Conservation (phyloP, 2,329 filamentous ascomycete species). For the Talaromyces sp. region DNA sequence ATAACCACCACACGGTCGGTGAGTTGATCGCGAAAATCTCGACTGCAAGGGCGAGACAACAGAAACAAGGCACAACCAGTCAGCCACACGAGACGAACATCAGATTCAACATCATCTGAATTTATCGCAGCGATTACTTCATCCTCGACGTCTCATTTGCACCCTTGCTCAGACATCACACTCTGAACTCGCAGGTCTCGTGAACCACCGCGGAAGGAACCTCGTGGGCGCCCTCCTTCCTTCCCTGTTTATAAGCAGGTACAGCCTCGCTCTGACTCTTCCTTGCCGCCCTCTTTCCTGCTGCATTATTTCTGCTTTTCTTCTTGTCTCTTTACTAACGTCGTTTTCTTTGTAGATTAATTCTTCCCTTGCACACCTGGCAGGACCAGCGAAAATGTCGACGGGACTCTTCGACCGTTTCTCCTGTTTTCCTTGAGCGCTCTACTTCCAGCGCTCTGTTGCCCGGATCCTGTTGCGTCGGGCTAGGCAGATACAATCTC, state of each 20-base stretch:
- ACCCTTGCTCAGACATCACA: slow-evolving; percentile 6
- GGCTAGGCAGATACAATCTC: slow-evolving; percentile 22
- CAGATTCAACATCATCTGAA: slow-evolving; percentile 15
- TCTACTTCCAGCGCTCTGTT: slow-evolving; percentile 31
- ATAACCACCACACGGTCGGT: not conserved
- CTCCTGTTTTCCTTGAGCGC: slow-evolving; percentile 31
- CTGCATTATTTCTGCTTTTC: not conserved
- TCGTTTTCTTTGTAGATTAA: not conserved
- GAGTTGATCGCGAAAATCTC: not conserved
- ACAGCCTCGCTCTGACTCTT: slow-evolving; percentile 9
- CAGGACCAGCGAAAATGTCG: slow-evolving; percentile 30
- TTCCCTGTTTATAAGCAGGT: slow-evolving; percentile 15
- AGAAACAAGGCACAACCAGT: not conserved
- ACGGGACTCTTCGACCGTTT: slow-evolving; percentile 21
- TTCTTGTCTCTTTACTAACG: not conserved
- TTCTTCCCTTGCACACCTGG: slow-evolving; percentile 3
- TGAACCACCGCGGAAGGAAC: slow-evolving; percentile 7
- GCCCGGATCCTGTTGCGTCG: slow-evolving; percentile 26
- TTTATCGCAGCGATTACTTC: not conserved
- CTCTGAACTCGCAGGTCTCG: slow-evolving; percentile 8
- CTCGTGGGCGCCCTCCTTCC: slow-evolving; percentile 3
- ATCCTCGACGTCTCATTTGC: not conserved
- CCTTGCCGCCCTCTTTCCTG: not conserved
- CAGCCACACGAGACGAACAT: not conserved
- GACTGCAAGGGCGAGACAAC: slow-evolving; percentile 5